Evolutionary conservation across 2,329 filamentous ascomycete species (phyloP), one percentile per base, ranked within the genome.

Genomic region (Lasiodiplodia gonubiensis): DNA sequence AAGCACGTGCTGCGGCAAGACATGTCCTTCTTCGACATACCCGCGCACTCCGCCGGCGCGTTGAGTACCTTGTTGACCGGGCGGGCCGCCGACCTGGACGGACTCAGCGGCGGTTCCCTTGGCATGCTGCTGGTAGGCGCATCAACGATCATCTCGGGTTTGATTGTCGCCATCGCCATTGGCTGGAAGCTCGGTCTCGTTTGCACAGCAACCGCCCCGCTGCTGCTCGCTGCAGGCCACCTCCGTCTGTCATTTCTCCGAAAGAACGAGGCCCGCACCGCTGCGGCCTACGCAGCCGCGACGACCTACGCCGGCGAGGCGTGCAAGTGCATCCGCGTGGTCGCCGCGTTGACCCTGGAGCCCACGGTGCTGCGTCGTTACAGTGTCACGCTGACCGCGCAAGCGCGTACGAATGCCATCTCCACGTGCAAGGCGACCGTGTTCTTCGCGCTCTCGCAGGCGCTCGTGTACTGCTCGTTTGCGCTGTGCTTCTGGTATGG

Each of bases 401-500:
- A 69, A 49, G 64, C 66, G 12, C 59, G 70, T 5, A 25, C 70
- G 16, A 69, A 67, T 39, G 69, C 68, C 8, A 69, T 72, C 64
- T 65, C 74, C 73, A 1, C 93, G 8, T 74, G 92, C 69, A 90
- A 88, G 74, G 91, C 91, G 0, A 93, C 91, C 18, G 75, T 85
- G 0, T 86, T 97, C 1, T 97, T 94, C 75, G 93, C 93, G 4
- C 86, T 88, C 3, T 91, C 92, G 0, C 93, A 97, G 80, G 92
- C 90, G 0, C 81, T 94, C 68, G 87, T 92, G 70, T 96, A 97
- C 81, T 84, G 93, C 55, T 92, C 90, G 71, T 69, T 70, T 64
- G 93, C 93, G 0, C 87, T 97, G 4, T 93, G 91, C 2, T 97
- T 97, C 83, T 97, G 92, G 92, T 97, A 95, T 74, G 93, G 93